A percentile compares a stretch with the other conserved stretches of the same genome.
Conservation (phyloP, 257 asterid genomes). For the Prunella vulgaris region DNA sequence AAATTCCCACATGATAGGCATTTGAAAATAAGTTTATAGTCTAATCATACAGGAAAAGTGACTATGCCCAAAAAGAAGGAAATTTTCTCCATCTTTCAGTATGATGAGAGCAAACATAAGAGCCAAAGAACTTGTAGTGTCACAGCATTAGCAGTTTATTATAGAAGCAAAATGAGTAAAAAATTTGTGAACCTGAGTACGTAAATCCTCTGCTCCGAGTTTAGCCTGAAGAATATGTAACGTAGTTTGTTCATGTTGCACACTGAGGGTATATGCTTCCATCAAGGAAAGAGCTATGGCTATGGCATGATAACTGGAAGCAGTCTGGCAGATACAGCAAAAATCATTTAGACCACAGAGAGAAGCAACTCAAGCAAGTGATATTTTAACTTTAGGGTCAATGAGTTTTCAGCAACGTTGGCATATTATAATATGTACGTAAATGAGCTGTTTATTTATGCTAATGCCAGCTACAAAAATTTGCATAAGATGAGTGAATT, state of each 20-base stretch:
- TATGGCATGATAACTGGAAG: conserved; percentile 99
- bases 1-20: conserved; percentile 1
- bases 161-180: not conserved
- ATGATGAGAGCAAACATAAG: no score
- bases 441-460: not conserved
- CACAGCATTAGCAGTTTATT: not conserved
- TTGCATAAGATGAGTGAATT: not conserved
- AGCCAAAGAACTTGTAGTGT: not conserved
- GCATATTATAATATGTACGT: conserved; percentile 14
- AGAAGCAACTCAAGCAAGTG: not conserved
- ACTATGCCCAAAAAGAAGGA: not conserved
- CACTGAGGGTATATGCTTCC: conserved; percentile 98
- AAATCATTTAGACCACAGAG: not conserved
- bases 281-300: conserved; percentile 98
- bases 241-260: conserved; percentile 98
- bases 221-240: conserved; percentile 92
- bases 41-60: not conserved
- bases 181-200: conserved; percentile 75
- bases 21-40: not conserved
- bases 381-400: conserved; percentile 6
- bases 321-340: conserved; percentile 68
- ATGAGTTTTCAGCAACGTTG: conserved; percentile 21
- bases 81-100: not conserved
- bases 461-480: conserved; percentile 1
- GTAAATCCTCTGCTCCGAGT: conserved; percentile 94